phyloP scores from a whole-genome alignment of 257 asterid genomes.

The Eustoma russellianum region DNA sequence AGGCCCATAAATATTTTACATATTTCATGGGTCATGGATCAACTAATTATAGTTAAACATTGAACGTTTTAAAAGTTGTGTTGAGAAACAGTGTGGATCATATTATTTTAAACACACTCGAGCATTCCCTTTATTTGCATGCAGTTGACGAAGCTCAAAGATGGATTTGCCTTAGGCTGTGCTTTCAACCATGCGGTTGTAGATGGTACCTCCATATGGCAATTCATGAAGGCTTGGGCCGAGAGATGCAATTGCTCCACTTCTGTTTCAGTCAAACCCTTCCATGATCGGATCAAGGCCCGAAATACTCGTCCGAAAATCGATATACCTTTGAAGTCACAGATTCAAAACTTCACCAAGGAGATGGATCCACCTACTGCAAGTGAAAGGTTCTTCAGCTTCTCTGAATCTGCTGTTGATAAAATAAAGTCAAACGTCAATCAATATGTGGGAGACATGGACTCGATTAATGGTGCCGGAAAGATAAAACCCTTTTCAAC shows the following conservation, averaged over 20 bases:
- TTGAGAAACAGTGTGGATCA: too few species aligned
- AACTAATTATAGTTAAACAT: too few species aligned
- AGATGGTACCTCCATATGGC: conserved; percentile 98
- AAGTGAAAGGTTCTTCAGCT: conserved; percentile 63
- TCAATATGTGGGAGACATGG: conserved; percentile 2
- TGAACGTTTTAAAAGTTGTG: too few species aligned
- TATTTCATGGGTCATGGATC: too few species aligned
- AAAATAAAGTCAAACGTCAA: conserved; percentile 61
- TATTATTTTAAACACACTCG: too few species aligned
- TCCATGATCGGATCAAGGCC: conserved; percentile 75
- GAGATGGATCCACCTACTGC: conserved; percentile 23
- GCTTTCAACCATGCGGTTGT: conserved; percentile 96
- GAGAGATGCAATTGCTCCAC: conserved; percentile 48
- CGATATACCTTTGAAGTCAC: conserved; percentile 36
- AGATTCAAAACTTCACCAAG: conserved; percentile 16
- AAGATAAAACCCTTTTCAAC: conserved; percentile 51
- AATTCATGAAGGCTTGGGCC: conserved; percentile 96
- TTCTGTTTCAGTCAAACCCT: conserved; percentile 46
- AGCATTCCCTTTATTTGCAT: too few species aligned
- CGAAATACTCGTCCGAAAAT: conserved; percentile 77
- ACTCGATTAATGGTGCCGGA: not conserved
- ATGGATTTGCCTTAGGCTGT: conserved; percentile 71
- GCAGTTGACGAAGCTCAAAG: conserved; percentile 93
- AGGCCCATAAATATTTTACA: too few species aligned
- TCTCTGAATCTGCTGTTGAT: conserved; percentile 66